Conservation (phyloP, 352 stramenopile species). For the Phytophthora sp. region DNA sequence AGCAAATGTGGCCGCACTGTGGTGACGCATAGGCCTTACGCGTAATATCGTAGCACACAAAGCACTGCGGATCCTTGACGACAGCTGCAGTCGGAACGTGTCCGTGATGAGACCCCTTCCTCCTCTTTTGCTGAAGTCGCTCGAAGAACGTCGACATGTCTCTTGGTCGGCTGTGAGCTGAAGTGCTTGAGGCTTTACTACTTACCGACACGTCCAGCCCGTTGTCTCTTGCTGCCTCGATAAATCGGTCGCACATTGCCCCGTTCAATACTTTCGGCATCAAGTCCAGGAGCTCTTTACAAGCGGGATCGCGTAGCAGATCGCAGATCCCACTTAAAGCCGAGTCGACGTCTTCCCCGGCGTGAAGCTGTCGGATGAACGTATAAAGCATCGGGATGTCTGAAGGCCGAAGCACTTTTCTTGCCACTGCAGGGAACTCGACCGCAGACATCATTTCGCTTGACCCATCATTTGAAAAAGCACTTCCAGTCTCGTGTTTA, state of each 20-base stretch:
- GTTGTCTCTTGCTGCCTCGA: constrained; percentile 41
- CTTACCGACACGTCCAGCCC: constrained; percentile 42
- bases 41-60: constrained; percentile 86
- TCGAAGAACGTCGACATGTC: constrained; percentile 65
- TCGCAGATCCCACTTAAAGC: constrained; percentile 57
- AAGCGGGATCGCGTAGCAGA: constrained; percentile 46
- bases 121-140: constrained; percentile 69
- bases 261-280: constrained; percentile 70
- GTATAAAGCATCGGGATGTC: constrained; percentile 64
- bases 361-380: constrained; percentile 65
- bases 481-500: constrained; percentile 10
- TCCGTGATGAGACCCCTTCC: constrained; percentile 48
- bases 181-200: constrained; percentile 4
- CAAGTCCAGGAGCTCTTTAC: constrained; percentile 62
- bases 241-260: constrained; percentile 52
- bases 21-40: constrained; percentile 74
- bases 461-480: constrained; percentile 8
- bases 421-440: constrained; percentile 58
- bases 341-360: constrained; percentile 45
- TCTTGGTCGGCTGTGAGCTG: constrained; percentile 9
- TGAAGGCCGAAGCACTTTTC: constrained; percentile 52
- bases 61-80: constrained; percentile 81
- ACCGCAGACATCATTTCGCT: constrained; percentile 33
- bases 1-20: constrained; percentile 87
- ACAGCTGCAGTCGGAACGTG: constrained; percentile 49